Evolutionary conservation across 331 rosid genomes (phyloP), one percentile per base, ranked within the genome.

Genomic region (Telfairia occidentalis): DNA sequence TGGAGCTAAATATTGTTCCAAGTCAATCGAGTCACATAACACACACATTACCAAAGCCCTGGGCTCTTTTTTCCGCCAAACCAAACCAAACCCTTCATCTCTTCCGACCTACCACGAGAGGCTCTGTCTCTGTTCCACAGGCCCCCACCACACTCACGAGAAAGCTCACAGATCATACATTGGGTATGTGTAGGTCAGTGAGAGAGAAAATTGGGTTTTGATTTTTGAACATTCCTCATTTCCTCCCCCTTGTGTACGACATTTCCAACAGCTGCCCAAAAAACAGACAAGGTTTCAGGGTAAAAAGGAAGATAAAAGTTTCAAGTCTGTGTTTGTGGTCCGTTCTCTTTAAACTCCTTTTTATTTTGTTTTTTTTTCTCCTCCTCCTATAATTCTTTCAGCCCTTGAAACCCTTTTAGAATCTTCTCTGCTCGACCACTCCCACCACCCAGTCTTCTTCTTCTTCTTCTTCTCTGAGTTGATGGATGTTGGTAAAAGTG

Each of bases 131-230:
- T 38, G 40, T 74, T 55, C 12, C 40, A 54, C 53, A 74, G 42
- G 69, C 78, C 69, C 67, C 85, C 82, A 82, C 82, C 85, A 59
- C 75, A 59, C 75, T 82, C 85, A 82, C 85, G 82, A 59, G 85
- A 75, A 78, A 53, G 60, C 76, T 72, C 60, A 72, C 15, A 50
- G 9, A 54, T 72, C 76, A 50, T 46, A 52, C 46, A 45, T 24
- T 70, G 38, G 28, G 73, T 66, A 28, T n/a, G 75, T 9, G 32
- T 21, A 26, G 43, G 63, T 8, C 35, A 55, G 24, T 30, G 40
- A 59, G 21, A 52, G 28, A 52, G 58, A 52, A 28, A 59, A 30
- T 29, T 30, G 37, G 43, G 69, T 60, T 60, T 15, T 21, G 40
- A n/a, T 53, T 77, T 67, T 67, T 54, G 76, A 70, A 24, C 43